Base-by-base conservation (phyloP, 2,329 filamentous ascomycete genomes). In the Colletotrichum sp. region DNA sequence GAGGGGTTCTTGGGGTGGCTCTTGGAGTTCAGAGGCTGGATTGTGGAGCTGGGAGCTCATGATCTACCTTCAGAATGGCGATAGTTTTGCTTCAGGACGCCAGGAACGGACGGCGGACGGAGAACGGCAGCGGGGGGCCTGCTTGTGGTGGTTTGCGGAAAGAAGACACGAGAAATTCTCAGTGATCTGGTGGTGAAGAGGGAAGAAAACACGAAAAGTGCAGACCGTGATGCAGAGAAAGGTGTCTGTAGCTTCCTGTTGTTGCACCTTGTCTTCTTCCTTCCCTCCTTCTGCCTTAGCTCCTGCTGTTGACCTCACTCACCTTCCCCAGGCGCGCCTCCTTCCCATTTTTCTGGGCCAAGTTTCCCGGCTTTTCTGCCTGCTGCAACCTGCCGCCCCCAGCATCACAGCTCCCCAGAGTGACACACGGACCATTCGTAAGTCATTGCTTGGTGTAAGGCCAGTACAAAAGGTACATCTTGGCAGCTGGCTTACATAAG, bases 61-160 rank as follows among this genome's bases (percentile, higher is more conserved):
- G 70, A 76, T 76, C 74, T 76, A 76, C 74, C 74, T 76, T 76
- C 48, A 73, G 74, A 63, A 74, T 69, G 32, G 73, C 69, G 71
- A 74, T 74, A 39, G 74, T 65, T 69, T 30, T 60, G 74, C 70
- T 76, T 76, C 74, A 74, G 71, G 43, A 32, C 59, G 59, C 71
- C 57, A 28, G 34, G 28, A 61, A 26, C 21, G 57, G 57, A 16
- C 7, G 66, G 36, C n/a, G 43, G 43, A 52, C 43, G 43, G 43
- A 52, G 43, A 13, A 52, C n/a, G 26, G 21, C 16, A 24, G 57
- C 26, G 26, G 36, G 36, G 13, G 63, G 26, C 36, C 7, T 5
- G 34, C 18, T 26, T 16, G 21, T 9, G 63, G 15, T 48, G n/a
- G 32, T 61, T 61, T 13, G 28, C 0, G 59, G 59, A 15, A n/a